Conservation (phyloP, 441 rosid species). For the Adansonia gregorii region DNA sequence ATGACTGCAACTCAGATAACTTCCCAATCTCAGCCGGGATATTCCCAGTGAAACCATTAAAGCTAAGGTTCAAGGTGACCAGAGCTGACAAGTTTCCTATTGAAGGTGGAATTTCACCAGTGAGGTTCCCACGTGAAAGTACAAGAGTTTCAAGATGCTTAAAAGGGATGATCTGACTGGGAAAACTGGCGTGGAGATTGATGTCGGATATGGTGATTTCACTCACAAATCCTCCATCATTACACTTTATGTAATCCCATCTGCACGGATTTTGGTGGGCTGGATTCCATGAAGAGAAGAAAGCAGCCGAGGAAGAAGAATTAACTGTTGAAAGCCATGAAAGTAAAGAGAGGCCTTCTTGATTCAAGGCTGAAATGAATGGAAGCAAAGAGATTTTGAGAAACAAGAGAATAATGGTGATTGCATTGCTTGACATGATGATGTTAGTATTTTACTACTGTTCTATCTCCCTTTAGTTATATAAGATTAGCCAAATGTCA, state of each 20-base stretch:
- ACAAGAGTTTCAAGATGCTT: conserved; percentile 50
- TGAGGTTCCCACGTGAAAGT: conserved; percentile 56
- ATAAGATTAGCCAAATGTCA: conserved; percentile 21
- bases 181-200: conserved; percentile 52
- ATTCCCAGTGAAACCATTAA: conserved; percentile 54
- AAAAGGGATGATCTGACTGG: conserved; percentile 51
- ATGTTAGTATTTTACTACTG: conserved; percentile 37
- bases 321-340: conserved; percentile 73
- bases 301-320: conserved; percentile 49
- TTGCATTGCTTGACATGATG: conserved; percentile 60
- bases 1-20: conserved; percentile 39
- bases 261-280: conserved; percentile 59
- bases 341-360: conserved; percentile 67
- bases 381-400: conserved; percentile 43
- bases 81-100: conserved; percentile 60
- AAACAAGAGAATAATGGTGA: conserved; percentile 50
- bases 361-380: conserved; percentile 55
- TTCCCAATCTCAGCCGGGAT: conserved; percentile 61
- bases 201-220: conserved; percentile 50
- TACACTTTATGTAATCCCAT: conserved; percentile 62
- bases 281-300: conserved; percentile 72
- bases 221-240: conserved; percentile 48
- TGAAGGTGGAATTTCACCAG: conserved; percentile 54
- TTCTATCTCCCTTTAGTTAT: conserved; percentile 34
- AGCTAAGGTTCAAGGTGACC: conserved; percentile 63